Evolutionary conservation across 2,329 filamentous ascomycete genomes (phyloP), one percentile per base, ranked within the genome.

Genomic region (Colletotrichum sojae): DNA sequence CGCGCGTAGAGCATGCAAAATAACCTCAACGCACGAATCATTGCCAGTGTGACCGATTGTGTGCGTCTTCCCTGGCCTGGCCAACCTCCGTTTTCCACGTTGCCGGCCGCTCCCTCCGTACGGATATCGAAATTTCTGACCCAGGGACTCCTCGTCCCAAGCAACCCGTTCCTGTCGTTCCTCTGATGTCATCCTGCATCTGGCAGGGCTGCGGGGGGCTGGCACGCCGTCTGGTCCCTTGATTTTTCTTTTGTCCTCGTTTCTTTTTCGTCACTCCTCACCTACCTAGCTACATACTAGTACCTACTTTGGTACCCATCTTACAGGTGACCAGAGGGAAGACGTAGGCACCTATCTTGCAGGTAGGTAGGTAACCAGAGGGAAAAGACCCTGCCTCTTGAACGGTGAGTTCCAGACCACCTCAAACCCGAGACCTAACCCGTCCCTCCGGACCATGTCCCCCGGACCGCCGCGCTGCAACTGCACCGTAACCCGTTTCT

Each of bases 111-210:
- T 43, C 40, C n/a, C 13, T 43, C 10, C 31, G 31, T 10, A 36
- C 31, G 22, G 22, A 25, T 25, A 25, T 12, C 46, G 43, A n/a
- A 46, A 6, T 18, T n/a, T 49, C 6, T 22, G 46, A 52, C 53
- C 45, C 18, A 40, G 16, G 4, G 49, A 36, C 45, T 18, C 45
- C 13, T 55, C 9, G 31, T 18, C 53, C 46, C 48, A 51, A 43
- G 45, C 27, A 49, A 40, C 58, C 58, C 53, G 18, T 51, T 18
- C 16, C 60, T 55, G 54, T 52, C 43, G 49, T 66, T 60, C 55
- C 58, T 69, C 55, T 69, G 66, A 69, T 69, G 66, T 69, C 66
- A 69, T 66, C 45, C 16, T 56, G 66, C 66, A 46, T 55, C 66
- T 61, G 31, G 27, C 62, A 66, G 55, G 60, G 65, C 65, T 58